Conservation (phyloP, 1,284 basidiomycete genomes). For the Rhizoctonia solani region DNA sequence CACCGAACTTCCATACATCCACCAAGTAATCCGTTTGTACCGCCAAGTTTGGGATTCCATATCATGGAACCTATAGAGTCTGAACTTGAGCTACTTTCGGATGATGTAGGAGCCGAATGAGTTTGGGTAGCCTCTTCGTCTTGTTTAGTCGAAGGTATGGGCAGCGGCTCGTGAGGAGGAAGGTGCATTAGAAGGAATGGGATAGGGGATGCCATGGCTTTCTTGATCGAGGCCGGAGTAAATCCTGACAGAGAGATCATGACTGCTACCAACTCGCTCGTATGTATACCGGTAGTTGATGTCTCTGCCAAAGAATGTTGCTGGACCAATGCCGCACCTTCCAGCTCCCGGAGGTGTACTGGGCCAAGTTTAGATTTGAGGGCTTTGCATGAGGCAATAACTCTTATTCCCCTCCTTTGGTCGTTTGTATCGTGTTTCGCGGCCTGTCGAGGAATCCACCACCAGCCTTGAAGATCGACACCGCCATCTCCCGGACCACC, state of each 20-base stretch:
- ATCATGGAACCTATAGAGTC: slow-evolving; percentile 54
- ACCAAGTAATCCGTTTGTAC: slow-evolving; percentile 54
- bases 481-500: slow-evolving; percentile 86
- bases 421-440: not conserved
- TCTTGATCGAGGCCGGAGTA: slow-evolving; percentile 65
- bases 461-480: slow-evolving; percentile 89
- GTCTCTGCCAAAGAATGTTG: too few relatives aligned
- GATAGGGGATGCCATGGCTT: slow-evolving; percentile 68
- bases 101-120: not conserved
- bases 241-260: slow-evolving; percentile 79
- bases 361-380: slow-evolving; percentile 79
- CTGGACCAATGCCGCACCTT: slow-evolving; percentile 67
- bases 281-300: too few relatives aligned
- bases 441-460: slow-evolving; percentile 68
- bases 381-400: slow-evolving; percentile 91
- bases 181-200: slow-evolving; percentile 79
- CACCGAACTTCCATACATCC: slow-evolving; percentile 67
- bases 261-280: slow-evolving; percentile 63
- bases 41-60: slow-evolving; percentile 64
- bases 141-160: slow-evolving; percentile 35
- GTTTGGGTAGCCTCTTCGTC: not conserved
- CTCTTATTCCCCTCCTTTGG: slow-evolving; percentile 55
- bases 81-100: slow-evolving; percentile 4
- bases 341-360: slow-evolving; percentile 81
- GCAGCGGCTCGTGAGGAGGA: slow-evolving; percentile 55